Evolutionary conservation across 768 basidiomycete species (phyloP).

Genomic region (Hericium coralloides): DNA sequence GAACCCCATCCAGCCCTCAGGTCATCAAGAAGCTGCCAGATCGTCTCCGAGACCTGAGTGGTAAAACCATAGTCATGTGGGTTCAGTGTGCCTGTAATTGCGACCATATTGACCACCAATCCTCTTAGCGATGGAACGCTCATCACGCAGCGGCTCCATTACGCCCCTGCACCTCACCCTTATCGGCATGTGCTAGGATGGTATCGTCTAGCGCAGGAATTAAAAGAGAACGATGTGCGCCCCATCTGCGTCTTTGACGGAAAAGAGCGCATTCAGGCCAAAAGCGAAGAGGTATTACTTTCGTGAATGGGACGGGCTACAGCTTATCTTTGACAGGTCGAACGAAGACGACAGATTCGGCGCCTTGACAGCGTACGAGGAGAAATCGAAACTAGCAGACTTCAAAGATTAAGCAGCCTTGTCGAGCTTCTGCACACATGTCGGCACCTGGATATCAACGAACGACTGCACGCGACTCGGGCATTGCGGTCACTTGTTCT

Average conservation of each 20-base stretch:
- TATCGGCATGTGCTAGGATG: conserved; percentile 72
- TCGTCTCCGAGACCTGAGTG: conserved; percentile 49
- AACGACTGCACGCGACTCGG: conserved; percentile 24
- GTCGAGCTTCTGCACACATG: conserved; percentile 14
- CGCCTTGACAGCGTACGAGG: conserved; percentile 42
- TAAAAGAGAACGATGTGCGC: conserved; percentile 44
- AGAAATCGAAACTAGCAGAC: conserved; percentile 48
- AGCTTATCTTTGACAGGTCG: conserved; percentile 29
- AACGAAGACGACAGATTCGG: conserved; percentile 45
- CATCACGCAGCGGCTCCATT: conserved; percentile 77
- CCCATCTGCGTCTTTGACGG: conserved; percentile 81
- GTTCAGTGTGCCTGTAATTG: conserved; percentile 9
- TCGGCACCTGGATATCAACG: conserved; percentile 6
- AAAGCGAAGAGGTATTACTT: conserved; percentile 54
- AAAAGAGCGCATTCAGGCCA: conserved; percentile 53
- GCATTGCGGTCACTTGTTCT: conserved; percentile 17
- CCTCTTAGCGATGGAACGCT: conserved; percentile 70
- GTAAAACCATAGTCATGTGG: conserved; percentile 72
- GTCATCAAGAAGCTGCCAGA: conserved; percentile 55
- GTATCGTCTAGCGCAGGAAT: conserved; percentile 60
- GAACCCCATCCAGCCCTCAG: conserved; percentile 39
- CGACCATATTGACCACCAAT: not conserved
- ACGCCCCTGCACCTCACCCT: conserved; percentile 51
- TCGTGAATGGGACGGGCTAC: not conserved
- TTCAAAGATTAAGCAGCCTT: conserved; percentile 39